Evolutionary conservation across 2,329 filamentous ascomycete genomes (phyloP).

Genomic region (Clarireedia hainanense): DNA sequence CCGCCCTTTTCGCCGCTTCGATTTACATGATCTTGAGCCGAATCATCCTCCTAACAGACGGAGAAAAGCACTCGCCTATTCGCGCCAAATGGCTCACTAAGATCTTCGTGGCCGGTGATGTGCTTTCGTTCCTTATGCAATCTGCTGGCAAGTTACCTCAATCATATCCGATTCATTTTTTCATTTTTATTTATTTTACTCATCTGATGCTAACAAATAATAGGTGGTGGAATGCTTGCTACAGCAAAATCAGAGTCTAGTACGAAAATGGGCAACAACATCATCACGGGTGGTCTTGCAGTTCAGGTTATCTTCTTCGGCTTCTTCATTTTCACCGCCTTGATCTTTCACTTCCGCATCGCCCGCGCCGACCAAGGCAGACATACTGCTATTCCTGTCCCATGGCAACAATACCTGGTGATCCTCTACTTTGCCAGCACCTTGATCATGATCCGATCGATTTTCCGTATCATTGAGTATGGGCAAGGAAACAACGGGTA

Average conservation of each 20-base stretch:
- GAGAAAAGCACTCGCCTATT: slow-evolving; percentile 31
- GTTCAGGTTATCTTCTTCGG: slow-evolving; percentile 44
- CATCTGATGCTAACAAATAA: not conserved
- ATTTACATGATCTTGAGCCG: slow-evolving; percentile 37
- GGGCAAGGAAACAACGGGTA: slow-evolving; percentile 35
- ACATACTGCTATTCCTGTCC: not conserved
- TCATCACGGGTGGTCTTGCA: slow-evolving; percentile 40
- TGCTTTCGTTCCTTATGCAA: slow-evolving; percentile 37
- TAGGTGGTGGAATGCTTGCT: slow-evolving; percentile 19
- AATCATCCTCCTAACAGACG: slow-evolving; percentile 30
- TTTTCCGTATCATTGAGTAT: slow-evolving; percentile 42
- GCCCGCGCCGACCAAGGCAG: slow-evolving; percentile 3
- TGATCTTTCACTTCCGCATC: slow-evolving; percentile 16
- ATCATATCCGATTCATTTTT: not conserved
- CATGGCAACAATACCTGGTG: slow-evolving; percentile 31
- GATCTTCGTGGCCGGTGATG: slow-evolving; percentile 39
- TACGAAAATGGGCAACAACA: slow-evolving; percentile 30
- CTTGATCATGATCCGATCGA: slow-evolving; percentile 40
- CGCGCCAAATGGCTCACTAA: slow-evolving; percentile 32
- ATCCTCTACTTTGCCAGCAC: slow-evolving; percentile 35
- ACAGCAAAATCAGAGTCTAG: slow-evolving; percentile 6
- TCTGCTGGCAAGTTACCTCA: slow-evolving; percentile 12
- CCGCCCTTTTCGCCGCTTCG: slow-evolving; percentile 33
- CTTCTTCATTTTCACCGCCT: slow-evolving; percentile 35
- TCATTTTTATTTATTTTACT: not conserved